Percentiles rank a stretch among this genome's conserved stretches.
These are phyloP conservation scores for Ambrosiella beaveri DNA, from an alignment of 2,329 filamentous ascomycete genomes.

Conservation along the genomic window DNA sequence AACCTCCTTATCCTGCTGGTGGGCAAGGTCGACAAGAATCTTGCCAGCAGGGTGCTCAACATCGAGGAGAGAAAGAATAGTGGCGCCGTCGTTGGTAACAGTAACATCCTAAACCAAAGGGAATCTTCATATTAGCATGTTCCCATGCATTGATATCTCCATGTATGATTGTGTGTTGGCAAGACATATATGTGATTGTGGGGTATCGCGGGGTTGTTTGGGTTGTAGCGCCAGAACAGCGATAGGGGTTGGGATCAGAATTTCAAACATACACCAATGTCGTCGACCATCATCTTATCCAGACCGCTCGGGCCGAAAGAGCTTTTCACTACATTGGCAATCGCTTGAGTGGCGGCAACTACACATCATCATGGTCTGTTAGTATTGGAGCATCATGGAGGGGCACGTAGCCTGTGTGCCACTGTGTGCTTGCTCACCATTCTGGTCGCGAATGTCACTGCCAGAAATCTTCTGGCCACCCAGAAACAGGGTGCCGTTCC, in stretches of 20 bases:
- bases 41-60: slow-evolving; percentile 97
- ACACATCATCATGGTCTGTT: slow-evolving; percentile 9
- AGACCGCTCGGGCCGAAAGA: slow-evolving; percentile 94
- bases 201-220: background rate
- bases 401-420: slow-evolving; percentile 3
- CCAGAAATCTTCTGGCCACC: slow-evolving; percentile 96
- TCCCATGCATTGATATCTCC: background rate
- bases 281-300: slow-evolving; percentile 99
- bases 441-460: slow-evolving; percentile 90
- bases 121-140: background rate
- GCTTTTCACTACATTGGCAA: slow-evolving; percentile 97
- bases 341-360: slow-evolving; percentile 91
- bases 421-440: slow-evolving; percentile 39
- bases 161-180: background rate
- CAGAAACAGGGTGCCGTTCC: slow-evolving; percentile 91
- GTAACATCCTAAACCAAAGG: slow-evolving; percentile 61
- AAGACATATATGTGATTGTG: background rate
- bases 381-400: slow-evolving; percentile 8
- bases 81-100: slow-evolving; percentile 96
- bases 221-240: background rate
- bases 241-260: background rate
- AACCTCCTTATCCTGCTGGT: slow-evolving; percentile 98
- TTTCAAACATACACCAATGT: slow-evolving; percentile 59
- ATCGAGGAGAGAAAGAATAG: slow-evolving; percentile 84
- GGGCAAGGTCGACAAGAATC: slow-evolving; percentile 91